Percentiles rank a stretch among this genome's conserved stretches.
These are phyloP conservation scores for Stephania japonica DNA, from an alignment of 164 flowering plant species.

Conservation along the genomic window DNA sequence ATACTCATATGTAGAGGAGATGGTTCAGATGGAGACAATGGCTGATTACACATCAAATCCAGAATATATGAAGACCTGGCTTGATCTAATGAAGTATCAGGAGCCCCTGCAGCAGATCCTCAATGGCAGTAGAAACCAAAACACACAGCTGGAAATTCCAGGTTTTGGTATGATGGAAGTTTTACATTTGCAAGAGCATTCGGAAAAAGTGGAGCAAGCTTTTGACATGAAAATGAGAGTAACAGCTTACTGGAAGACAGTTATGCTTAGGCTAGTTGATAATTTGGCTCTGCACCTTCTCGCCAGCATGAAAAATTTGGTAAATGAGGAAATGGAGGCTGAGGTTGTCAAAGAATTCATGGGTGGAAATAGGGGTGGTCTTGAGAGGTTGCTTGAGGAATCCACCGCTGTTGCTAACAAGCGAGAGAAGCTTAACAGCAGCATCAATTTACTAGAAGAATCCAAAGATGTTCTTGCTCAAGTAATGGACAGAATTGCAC, in stretches of 20 bases:
- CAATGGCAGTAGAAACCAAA: background rate
- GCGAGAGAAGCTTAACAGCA: constrained; percentile 4
- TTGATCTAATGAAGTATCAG: background rate
- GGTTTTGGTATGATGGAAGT: background rate
- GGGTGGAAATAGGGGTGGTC: constrained; percentile 1
- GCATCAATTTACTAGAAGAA: constrained; percentile 3
- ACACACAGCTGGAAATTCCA: no score
- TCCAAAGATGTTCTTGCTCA: constrained; percentile 10
- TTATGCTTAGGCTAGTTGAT: constrained; percentile 4
- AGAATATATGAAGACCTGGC: constrained; percentile 1
- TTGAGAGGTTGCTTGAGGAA: constrained; percentile 9
- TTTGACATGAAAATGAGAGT: constrained; percentile 6
- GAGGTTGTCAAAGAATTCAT: constrained; percentile 6
- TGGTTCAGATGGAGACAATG: constrained; percentile 6
- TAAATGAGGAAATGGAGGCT: constrained; percentile 3
- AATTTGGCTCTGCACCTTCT: constrained; percentile 6
- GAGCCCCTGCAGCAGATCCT: background rate
- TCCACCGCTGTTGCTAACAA: constrained; percentile 5
- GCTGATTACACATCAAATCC: constrained; percentile 6
- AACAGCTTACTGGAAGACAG: constrained; percentile 8
- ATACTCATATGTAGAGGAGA: background rate
- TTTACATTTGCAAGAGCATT: background rate
- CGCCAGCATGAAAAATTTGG: background rate
- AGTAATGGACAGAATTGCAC: constrained; percentile 7
- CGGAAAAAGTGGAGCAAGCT: background rate